phyloP scores from a whole-genome alignment of 345 rosid species.

The Ricinus communis region DNA sequence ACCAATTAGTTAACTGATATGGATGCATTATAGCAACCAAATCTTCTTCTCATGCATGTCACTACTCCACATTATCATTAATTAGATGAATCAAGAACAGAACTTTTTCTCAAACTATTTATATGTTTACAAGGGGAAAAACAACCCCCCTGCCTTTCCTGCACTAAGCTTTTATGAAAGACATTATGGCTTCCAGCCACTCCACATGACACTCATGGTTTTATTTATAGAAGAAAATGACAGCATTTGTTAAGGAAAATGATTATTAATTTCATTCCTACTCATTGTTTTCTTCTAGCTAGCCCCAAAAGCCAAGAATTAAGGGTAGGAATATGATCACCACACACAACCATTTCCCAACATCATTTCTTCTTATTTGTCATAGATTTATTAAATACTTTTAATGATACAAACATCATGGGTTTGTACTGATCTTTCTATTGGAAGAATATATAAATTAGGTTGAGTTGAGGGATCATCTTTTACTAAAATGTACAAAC shows the following conservation, averaged over 20 bases:
- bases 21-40: slow-evolving; percentile 2
- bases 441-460: background rate
- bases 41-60: slow-evolving; percentile 1
- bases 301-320: slow-evolving; percentile 41
- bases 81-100: slow-evolving; percentile 11
- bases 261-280: slow-evolving; percentile 22
- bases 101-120: background rate
- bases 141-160: background rate
- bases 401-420: slow-evolving; percentile 17
- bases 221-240: slow-evolving; percentile 19
- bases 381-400: slow-evolving; percentile 6
- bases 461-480: background rate
- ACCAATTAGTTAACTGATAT: background rate
- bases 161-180: background rate
- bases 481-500: no score
- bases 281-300: slow-evolving; percentile 8
- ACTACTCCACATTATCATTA: background rate
- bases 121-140: background rate
- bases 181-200: slow-evolving; percentile 23
- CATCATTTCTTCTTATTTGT: slow-evolving; percentile 7
- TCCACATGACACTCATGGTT: slow-evolving; percentile 24
- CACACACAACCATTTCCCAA: slow-evolving; percentile 1
- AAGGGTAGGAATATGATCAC: slow-evolving; percentile 10
- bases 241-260: slow-evolving; percentile 23
- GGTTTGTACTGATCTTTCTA: background rate